Conservation (phyloP, 495 filamentous ascomycete species). For the Daldinia vernicosa region DNA sequence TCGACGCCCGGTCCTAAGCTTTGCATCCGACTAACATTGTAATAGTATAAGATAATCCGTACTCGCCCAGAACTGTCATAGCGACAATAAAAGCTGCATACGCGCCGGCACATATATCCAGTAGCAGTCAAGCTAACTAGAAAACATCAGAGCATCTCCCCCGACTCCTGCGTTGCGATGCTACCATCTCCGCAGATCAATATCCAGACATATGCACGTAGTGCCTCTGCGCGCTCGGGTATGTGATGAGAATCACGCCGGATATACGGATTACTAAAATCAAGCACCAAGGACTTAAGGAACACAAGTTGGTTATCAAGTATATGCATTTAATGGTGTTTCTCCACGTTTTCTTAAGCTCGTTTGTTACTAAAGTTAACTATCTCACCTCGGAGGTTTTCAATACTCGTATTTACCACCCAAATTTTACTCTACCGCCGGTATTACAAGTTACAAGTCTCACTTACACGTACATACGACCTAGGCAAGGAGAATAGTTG, state of each 20-base stretch:
- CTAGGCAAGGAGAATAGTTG: background rate
- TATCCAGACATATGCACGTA: background rate
- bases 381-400: background rate
- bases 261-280: background rate
- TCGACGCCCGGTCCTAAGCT: conserved; percentile 7
- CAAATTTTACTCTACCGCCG: background rate
- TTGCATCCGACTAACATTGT: conserved; percentile 11
- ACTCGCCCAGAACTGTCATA: conserved; percentile 28
- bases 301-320: background rate
- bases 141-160: conserved; percentile 14
- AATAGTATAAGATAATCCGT: conserved; percentile 6
- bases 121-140: conserved; percentile 15
- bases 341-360: background rate
- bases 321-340: conserved; percentile 5
- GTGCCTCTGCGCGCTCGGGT: background rate
- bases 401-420: background rate
- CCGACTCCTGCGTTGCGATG: conserved; percentile 32
- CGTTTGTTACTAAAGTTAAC: conserved; percentile 2
- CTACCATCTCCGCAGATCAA: conserved; percentile 39
- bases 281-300: background rate
- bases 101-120: conserved; percentile 14
- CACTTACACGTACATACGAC: background rate
- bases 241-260: conserved; percentile 3
- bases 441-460: background rate
- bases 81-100: conserved; percentile 43